Evolutionary conservation across 2,329 filamentous ascomycete genomes (phyloP).

Genomic region (Apiospora aurea): DNA sequence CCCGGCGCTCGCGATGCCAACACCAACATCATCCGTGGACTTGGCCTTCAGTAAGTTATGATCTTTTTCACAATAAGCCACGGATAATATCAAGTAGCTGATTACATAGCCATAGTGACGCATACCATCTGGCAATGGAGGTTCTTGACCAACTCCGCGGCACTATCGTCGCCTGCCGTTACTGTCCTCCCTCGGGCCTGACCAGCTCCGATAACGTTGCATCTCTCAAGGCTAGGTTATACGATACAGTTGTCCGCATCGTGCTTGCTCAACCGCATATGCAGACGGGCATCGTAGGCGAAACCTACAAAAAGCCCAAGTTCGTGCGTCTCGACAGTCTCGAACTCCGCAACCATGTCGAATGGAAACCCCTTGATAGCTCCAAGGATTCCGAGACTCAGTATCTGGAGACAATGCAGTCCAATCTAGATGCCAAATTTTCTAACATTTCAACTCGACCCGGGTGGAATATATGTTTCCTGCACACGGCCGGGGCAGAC

Average conservation of each 20-base stretch:
- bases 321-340: slow-evolving; percentile 30
- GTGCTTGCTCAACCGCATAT: slow-evolving; percentile 32
- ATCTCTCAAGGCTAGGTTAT: slow-evolving; percentile 22
- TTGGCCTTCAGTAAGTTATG: not conserved
- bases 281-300: slow-evolving; percentile 32
- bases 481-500: slow-evolving; percentile 25
- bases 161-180: slow-evolving; percentile 18
- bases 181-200: not conserved
- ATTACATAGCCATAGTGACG: slow-evolving; percentile 11
- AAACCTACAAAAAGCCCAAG: slow-evolving; percentile 29
- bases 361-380: slow-evolving; percentile 27
- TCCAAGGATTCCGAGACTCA: not conserved
- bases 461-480: slow-evolving; percentile 36
- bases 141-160: slow-evolving; percentile 14
- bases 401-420: not conserved
- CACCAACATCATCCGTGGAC: not conserved
- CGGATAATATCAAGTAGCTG: not conserved
- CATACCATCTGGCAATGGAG: slow-evolving; percentile 17
- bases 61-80: too few relatives aligned
- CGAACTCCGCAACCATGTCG: slow-evolving; percentile 32
- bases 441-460: slow-evolving; percentile 33
- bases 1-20: not conserved
- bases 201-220: not conserved
- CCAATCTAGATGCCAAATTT: slow-evolving; percentile 31
- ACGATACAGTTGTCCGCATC: slow-evolving; percentile 28